Conservation (phyloP, 176 grass and related monocot species). For the Aegilops umbellulata region DNA sequence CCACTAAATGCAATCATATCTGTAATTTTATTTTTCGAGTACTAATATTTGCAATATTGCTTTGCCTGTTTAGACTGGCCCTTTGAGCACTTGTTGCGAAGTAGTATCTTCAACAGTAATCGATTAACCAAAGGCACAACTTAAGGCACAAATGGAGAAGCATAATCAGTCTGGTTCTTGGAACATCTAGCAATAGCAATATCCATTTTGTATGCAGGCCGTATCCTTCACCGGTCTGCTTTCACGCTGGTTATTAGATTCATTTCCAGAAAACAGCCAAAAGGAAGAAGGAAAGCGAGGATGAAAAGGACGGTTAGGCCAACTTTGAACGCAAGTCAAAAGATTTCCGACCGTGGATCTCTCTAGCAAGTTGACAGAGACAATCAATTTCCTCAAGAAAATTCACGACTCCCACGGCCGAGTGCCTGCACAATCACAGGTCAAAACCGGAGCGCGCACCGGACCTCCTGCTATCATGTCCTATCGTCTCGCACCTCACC, state of each 20-base stretch:
- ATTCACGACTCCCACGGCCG: conserved; percentile 15
- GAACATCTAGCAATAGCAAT: conserved; percentile 18
- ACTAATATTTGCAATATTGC: background rate
- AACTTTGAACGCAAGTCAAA: conserved; percentile 51
- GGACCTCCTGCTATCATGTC: background rate
- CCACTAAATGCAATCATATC: background rate
- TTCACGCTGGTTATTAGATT: conserved; percentile 35
- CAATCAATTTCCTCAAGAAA: conserved; percentile 49
- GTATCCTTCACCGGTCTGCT: conserved; percentile 23
- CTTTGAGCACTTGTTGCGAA: background rate
- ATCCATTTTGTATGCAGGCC: conserved; percentile 34
- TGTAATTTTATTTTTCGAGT: too few species aligned
- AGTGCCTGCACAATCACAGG: conserved; percentile 57
- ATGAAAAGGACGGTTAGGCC: conserved; percentile 44
- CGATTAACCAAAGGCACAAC: background rate
- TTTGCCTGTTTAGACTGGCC: background rate
- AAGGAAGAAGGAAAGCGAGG: conserved; percentile 18
- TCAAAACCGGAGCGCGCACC: conserved; percentile 44
- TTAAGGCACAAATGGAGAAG: background rate
- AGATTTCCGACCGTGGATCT: conserved; percentile 38
- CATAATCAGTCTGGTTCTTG: background rate
- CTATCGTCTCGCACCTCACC: conserved; percentile 36
- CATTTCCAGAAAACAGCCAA: conserved; percentile 8
- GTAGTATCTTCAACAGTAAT: background rate
- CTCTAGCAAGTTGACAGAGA: conserved; percentile 45